phyloP scores from a whole-genome alignment of 352 stramenopile genomes.

The Phytophthora europaea region DNA sequence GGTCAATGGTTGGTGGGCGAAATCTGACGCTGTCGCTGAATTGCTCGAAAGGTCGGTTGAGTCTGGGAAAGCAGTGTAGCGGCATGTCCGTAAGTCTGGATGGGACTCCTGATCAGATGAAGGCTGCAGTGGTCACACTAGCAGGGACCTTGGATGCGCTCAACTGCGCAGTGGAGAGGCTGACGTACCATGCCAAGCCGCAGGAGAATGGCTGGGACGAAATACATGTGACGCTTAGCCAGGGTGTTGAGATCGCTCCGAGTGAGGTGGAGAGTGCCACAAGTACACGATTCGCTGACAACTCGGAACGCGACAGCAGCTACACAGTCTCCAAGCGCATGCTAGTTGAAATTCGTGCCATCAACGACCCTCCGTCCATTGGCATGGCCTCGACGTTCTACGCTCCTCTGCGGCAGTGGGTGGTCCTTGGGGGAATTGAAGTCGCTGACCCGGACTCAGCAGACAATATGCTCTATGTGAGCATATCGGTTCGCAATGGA shows the following conservation, averaged over 20 bases:
- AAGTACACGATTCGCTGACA: neutral
- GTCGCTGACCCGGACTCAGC: conserved; percentile 60
- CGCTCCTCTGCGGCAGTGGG: conserved; percentile 45
- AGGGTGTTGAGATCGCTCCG: conserved; percentile 7
- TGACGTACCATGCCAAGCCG: conserved; percentile 54
- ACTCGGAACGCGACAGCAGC: conserved; percentile 18
- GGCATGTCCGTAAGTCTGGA: conserved; percentile 15
- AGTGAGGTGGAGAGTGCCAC: neutral
- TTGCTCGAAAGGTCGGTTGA: conserved; percentile 47
- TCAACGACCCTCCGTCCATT: conserved; percentile 58
- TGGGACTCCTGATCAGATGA: conserved; percentile 3
- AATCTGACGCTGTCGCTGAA: conserved; percentile 42
- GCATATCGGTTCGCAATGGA: conserved; percentile 45
- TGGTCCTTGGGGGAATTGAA: conserved; percentile 23
- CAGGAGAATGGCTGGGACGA: conserved; percentile 43
- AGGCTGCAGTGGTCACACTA: conserved; percentile 26
- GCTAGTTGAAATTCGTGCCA: conserved; percentile 47
- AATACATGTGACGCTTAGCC: conserved; percentile 54
- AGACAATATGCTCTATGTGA: conserved; percentile 53
- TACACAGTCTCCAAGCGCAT: conserved; percentile 51
- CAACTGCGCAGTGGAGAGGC: conserved; percentile 62
- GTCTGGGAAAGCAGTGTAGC: conserved; percentile 38
- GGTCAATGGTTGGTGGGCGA: conserved; percentile 8
- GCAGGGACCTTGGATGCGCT: conserved; percentile 42
- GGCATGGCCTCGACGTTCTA: conserved; percentile 41